These are phyloP conservation scores for Monilinia fructigena DNA, from an alignment of 2,329 filamentous ascomycete genomes.

Conservation along the genomic window DNA sequence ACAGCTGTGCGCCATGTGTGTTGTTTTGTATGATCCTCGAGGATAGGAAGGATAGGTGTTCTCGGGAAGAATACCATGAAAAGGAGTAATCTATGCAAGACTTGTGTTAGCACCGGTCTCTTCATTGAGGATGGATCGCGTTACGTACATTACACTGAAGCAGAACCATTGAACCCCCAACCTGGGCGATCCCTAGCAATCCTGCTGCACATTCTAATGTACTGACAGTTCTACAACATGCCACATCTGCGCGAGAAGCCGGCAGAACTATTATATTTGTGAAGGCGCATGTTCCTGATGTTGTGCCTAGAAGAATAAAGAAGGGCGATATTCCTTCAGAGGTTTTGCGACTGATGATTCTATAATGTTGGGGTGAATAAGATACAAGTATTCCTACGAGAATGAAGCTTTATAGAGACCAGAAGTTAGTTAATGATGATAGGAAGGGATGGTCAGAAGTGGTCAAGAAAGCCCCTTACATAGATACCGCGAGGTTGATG, in stretches of 20 bases:
- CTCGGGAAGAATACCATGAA: constrained; percentile 92
- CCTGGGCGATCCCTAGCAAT: constrained; percentile 83
- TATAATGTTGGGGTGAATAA: constrained; percentile 91
- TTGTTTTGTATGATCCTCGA: constrained; percentile 44
- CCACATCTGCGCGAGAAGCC: constrained; percentile 77
- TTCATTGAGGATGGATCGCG: background rate
- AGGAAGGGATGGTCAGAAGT: background rate
- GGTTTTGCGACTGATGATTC: constrained; percentile 80
- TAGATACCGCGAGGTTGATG: constrained; percentile 52
- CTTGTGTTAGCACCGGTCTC: constrained; percentile 10
- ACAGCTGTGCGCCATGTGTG: constrained; percentile 78
- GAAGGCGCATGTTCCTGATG: constrained; percentile 83
- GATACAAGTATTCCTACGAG: constrained; percentile 86
- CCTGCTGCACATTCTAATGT: constrained; percentile 82
- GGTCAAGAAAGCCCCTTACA: constrained; percentile 44
- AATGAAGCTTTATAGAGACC: constrained; percentile 52
- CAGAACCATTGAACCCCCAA: constrained; percentile 87
- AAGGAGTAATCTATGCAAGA: constrained; percentile 68
- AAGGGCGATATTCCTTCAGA: constrained; percentile 95
- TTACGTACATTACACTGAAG: constrained; percentile 80
- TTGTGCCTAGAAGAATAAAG: constrained; percentile 90
- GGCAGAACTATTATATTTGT: constrained; percentile 89
- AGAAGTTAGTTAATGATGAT: background rate
- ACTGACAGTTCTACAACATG: constrained; percentile 80
- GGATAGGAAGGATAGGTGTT: constrained; percentile 45